phyloP scores from a whole-genome alignment of 768 basidiomycete species.

The Leccinum uliginosum region DNA sequence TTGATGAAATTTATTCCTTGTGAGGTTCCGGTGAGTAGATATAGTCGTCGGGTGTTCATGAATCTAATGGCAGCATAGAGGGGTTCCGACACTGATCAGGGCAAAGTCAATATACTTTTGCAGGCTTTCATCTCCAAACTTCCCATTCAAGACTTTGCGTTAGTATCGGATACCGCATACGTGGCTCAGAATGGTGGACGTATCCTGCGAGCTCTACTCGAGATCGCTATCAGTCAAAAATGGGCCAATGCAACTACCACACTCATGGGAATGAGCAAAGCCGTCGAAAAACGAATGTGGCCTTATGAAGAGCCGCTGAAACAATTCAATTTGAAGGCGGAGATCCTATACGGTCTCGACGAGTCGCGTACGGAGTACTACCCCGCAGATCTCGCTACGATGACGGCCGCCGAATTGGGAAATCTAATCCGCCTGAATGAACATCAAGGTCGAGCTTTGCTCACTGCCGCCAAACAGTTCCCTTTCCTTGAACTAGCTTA shows the following conservation, averaged over 20 bases:
- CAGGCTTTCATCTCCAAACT: conserved; percentile 84
- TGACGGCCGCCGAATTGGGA: conserved; percentile 68
- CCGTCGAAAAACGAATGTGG: conserved; percentile 90
- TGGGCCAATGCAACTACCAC: conserved; percentile 81
- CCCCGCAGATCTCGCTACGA: conserved; percentile 63
- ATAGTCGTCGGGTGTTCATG: not conserved
- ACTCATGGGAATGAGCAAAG: conserved; percentile 89
- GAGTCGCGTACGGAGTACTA: conserved; percentile 79
- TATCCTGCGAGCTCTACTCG: conserved; percentile 89
- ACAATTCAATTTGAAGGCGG: conserved; percentile 73
- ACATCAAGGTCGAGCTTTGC: conserved; percentile 72
- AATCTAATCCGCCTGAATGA: conserved; percentile 83
- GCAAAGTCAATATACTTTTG: conserved; percentile 92
- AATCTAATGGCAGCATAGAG: conserved; percentile 40
- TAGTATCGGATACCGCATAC: conserved; percentile 93
- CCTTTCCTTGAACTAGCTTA: conserved; percentile 67
- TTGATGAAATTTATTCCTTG: conserved; percentile 72
- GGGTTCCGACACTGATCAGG: conserved; percentile 58
- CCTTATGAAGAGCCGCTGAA: conserved; percentile 88
- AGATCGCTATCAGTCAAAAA: conserved; percentile 89
- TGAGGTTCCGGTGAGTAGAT: conserved; percentile 60
- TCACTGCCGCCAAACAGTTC: conserved; percentile 79
- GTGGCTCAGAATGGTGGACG: conserved; percentile 93
- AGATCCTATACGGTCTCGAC: conserved; percentile 74
- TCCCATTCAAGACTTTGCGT: conserved; percentile 88